Base-by-base conservation (phyloP, 208 protist genomes). In the Acanthamoeba pearcei region DNA sequence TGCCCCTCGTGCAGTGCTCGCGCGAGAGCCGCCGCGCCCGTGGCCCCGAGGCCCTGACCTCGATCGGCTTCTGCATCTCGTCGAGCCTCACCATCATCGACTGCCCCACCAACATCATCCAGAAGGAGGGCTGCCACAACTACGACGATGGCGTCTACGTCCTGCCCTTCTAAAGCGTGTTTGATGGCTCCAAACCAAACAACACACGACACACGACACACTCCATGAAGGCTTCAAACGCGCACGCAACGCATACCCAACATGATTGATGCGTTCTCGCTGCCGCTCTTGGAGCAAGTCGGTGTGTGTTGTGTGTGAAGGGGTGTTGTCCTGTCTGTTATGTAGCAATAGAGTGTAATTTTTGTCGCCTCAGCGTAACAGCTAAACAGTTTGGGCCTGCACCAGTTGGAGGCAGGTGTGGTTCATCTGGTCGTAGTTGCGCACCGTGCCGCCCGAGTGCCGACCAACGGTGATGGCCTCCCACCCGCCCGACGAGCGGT, bases 91-190 rank as follows among this genome's bases (percentile, higher is more conserved):
- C 15, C 32, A 76, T 76, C 64, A 78, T 92, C 29, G 86, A 92
- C 64, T 92, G 86, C 49, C 86, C 86, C 22, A 53, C 60, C n/a
- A 74, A 78, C 86, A 72, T 92, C 80, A 88, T 88, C 80, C 24
- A 19, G 32, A 27, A 42, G n/a, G 80, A 88, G 80, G 80, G 80
- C 80, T 88, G 80, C 80, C 42, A 46, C 51, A 42, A 2, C 80
- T 42, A 35, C 38, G 74, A 88, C 72, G 17, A 49, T 51, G 72
- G 72, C 51, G 15, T 88, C 51, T 15, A n/a, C 51, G 38, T 35
- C 80, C 80, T 88, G 4, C 80, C 80, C 80, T 88, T 64, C 80
- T 88, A 15, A 60, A 19, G 10, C 46, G 46, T 49, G 46, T 49
- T 49, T 49, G 46, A 12, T 49, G 46, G 46, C 46, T 49, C 46